Evolutionary conservation across 331 rosid genomes (phyloP).

Genomic region (Pyrus hybrid): DNA sequence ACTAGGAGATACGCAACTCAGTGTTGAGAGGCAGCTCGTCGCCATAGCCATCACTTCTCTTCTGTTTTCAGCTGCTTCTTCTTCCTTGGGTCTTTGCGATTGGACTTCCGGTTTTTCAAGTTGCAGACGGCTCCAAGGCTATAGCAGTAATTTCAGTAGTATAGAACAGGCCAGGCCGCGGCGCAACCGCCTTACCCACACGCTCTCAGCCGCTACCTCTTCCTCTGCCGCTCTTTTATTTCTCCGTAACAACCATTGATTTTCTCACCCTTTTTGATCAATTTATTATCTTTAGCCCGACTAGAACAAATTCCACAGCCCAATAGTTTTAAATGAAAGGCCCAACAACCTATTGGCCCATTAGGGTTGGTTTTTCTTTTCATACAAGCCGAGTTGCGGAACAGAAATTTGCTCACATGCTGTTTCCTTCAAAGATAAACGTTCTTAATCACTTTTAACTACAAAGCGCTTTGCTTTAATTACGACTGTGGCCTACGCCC

Average conservation of each 20-base stretch:
- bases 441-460: no score
- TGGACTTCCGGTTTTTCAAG: background rate
- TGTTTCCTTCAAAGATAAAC: no score
- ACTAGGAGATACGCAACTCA: background rate
- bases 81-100: conserved; percentile 16
- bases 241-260: background rate
- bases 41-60: background rate
- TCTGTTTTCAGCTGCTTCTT: background rate
- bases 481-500: background rate
- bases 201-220: background rate
- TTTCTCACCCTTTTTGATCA: background rate
- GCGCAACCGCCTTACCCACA: conserved; percentile 11
- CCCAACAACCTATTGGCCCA: background rate
- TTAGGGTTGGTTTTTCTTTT: background rate
- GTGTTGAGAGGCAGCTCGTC: background rate
- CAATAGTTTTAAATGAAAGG: background rate
- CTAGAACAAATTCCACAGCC: background rate
- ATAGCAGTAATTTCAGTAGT: background rate
- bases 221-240: background rate
- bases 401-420: background rate
- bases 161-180: background rate
- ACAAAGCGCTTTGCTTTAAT: accelerated
- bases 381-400: background rate
- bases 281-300: background rate
- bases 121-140: background rate